phyloP scores from a whole-genome alignment of 2,329 filamentous ascomycete genomes.

The Calonectria leucothoes region DNA sequence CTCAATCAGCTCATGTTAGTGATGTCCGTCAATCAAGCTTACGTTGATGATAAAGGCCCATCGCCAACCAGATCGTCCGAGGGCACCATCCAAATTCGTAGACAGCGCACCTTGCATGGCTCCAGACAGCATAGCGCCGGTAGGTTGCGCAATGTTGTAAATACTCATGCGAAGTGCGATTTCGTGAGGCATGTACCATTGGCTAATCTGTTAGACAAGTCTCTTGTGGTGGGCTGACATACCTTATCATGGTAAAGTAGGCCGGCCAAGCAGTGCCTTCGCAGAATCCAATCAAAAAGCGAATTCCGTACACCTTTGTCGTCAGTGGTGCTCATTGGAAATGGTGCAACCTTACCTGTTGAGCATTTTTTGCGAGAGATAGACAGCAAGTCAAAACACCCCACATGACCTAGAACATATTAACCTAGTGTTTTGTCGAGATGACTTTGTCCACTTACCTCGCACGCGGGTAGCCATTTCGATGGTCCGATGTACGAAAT shows the following conservation, averaged over 20 bases:
- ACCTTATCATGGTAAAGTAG: conserved; percentile 28
- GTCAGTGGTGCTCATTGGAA: background rate
- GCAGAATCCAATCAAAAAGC: conserved; percentile 22
- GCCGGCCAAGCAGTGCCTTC: conserved; percentile 25
- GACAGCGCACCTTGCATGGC: conserved; percentile 24
- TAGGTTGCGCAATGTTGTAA: conserved; percentile 24
- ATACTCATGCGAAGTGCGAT: conserved; percentile 20
- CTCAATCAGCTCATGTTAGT: background rate
- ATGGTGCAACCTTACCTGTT: background rate
- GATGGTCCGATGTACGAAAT: conserved; percentile 25
- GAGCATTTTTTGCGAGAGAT: background rate
- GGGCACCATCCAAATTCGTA: conserved; percentile 15
- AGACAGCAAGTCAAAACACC: background rate
- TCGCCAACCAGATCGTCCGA: conserved; percentile 22
- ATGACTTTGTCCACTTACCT: background rate
- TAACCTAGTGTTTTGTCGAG: background rate
- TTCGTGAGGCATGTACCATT: conserved; percentile 22
- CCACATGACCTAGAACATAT: background rate
- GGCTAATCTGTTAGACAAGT: background rate
- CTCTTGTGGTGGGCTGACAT: background rate
- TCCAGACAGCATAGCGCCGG: conserved; percentile 22
- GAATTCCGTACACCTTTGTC: conserved; percentile 9
- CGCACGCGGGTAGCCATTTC: conserved; percentile 16
- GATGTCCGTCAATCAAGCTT: background rate
- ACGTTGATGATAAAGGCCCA: conserved; percentile 28